Evolutionary conservation across 176 grass and related monocot genomes (phyloP), one percentile per base, ranked within the genome.

Genomic region (Bonia amplexicaulis): DNA sequence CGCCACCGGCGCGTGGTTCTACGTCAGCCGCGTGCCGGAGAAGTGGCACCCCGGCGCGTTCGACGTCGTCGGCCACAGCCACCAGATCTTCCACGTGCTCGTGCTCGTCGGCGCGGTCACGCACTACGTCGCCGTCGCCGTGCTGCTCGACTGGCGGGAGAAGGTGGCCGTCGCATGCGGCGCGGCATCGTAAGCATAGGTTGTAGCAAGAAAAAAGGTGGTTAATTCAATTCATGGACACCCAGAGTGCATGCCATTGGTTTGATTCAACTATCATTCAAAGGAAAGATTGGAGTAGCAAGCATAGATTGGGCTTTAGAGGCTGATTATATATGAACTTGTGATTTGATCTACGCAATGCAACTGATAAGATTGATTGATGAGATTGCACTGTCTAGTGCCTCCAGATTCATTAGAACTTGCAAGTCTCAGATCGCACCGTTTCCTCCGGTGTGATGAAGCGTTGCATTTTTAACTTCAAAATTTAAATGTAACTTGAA

Each of bases 71-170:
- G 93, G 96, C 0, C 96, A 99, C 67, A 99, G 97, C 82, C 97
- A 99, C 71, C 97, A 99, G 90, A 94, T 99, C 78, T 99, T 99
- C 83, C 97, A 99, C n/a, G 81, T 88, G 39, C 74, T 99, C 45
- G 97, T 99, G 31, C 86, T 99, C 83, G 59, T 80, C 31, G 97
- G 97, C 0, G 97, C 97, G 22, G 48, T 81, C 15, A 92, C 87
- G 20, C 96, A 98, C 79, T 98, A 98, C 53, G 73, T 80, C 12
- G 93, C 93, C 48, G 86, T 90, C 19, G 57, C 85, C 29, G 73
- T 95, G 82, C 80, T 95, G 22, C 81, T 98, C 23, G 23, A 90
- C 66, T 95, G 93, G 93, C 83, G 96, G 49, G 84, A 98, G 76
- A 89, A 89, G 62, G 65, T 63, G 25, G 69, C 84, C 57, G 83